These are phyloP conservation scores for Rosa hybrid DNA, from an alignment of 331 rosid genomes.

Conservation along the genomic window DNA sequence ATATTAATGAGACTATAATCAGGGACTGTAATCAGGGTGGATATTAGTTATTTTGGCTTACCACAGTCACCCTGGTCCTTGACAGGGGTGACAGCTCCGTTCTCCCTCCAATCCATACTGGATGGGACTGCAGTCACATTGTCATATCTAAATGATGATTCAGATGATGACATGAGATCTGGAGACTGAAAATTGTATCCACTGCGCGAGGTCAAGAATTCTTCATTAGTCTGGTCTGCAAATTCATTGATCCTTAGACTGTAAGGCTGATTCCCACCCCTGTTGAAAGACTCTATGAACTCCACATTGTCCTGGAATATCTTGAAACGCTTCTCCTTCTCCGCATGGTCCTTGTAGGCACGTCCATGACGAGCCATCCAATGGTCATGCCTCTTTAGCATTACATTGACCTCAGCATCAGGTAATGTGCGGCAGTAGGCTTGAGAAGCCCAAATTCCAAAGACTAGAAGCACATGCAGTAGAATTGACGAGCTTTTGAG, in stretches of 20 bases:
- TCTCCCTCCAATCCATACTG: constrained; percentile 42
- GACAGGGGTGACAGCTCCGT: constrained; percentile 44
- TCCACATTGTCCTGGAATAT: constrained; percentile 36
- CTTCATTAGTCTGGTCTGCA: constrained; percentile 40
- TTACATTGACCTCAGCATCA: constrained; percentile 6
- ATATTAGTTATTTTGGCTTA: constrained; percentile 16
- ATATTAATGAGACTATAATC: not conserved
- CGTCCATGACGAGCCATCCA: constrained; percentile 27
- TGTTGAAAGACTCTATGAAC: constrained; percentile 37
- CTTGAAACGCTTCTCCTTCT: constrained; percentile 26
- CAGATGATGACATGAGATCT: not conserved
- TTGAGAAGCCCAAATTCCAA: constrained; percentile 19
- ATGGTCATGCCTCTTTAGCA: constrained; percentile 26
- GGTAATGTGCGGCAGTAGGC: constrained; percentile 8
- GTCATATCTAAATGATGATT: constrained; percentile 29
- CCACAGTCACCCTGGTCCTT: constrained; percentile 52
- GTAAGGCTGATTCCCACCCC: constrained; percentile 28
- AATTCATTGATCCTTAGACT: constrained; percentile 32
- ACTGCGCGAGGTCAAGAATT: constrained; percentile 28
- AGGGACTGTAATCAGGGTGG: not conserved
- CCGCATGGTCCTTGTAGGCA: constrained; percentile 17
- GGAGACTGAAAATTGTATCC: constrained; percentile 25
- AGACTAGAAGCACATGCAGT: constrained; percentile 6
- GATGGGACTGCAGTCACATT: constrained; percentile 28
- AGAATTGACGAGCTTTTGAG: not conserved